Conservation (phyloP, 1,139 yeast species). For the Wickerhamomyces sp. region DNA sequence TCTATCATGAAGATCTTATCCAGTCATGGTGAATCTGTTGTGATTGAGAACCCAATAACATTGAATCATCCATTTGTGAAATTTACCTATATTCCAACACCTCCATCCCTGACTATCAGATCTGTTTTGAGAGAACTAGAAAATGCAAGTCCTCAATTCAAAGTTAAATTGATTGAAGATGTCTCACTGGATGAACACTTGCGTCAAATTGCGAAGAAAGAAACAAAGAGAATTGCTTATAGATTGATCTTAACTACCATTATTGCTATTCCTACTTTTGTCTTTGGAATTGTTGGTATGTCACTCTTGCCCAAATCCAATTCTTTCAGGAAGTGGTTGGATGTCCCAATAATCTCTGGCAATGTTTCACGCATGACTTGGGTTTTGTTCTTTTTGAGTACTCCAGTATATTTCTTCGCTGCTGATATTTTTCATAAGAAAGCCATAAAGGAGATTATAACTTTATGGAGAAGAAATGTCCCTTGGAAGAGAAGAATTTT, state of each 20-base stretch:
- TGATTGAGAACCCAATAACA: constrained; percentile 51
- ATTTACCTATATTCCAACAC: constrained; percentile 59
- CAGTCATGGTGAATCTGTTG: constrained; percentile 50
- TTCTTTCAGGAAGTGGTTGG: constrained; percentile 47
- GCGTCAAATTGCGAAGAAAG: constrained; percentile 43
- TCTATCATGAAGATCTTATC: constrained; percentile 44
- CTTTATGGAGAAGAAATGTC: constrained; percentile 53
- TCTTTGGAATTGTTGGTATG: constrained; percentile 68
- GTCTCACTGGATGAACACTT: constrained; percentile 62
- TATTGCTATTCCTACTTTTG: constrained; percentile 63
- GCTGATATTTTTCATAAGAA: constrained; percentile 69
- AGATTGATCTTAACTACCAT: constrained; percentile 47
- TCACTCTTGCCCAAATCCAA: constrained; percentile 45
- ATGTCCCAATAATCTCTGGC: constrained; percentile 61
- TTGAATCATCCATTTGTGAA: constrained; percentile 51
- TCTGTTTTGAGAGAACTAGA: constrained; percentile 46
- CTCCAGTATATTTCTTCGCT: constrained; percentile 72
- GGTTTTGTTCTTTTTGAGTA: constrained; percentile 58
- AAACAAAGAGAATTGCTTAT: constrained; percentile 40
- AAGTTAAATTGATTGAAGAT: constrained; percentile 51
- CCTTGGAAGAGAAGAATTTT: constrained; percentile 53
- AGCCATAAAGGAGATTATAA: constrained; percentile 53
- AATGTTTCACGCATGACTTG: constrained; percentile 60
- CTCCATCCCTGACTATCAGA: constrained; percentile 47
- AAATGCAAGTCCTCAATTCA: constrained; percentile 39